phyloP scores from a whole-genome alignment of 163 green algal species.

The Trebouxiophyceae sp. region DNA sequence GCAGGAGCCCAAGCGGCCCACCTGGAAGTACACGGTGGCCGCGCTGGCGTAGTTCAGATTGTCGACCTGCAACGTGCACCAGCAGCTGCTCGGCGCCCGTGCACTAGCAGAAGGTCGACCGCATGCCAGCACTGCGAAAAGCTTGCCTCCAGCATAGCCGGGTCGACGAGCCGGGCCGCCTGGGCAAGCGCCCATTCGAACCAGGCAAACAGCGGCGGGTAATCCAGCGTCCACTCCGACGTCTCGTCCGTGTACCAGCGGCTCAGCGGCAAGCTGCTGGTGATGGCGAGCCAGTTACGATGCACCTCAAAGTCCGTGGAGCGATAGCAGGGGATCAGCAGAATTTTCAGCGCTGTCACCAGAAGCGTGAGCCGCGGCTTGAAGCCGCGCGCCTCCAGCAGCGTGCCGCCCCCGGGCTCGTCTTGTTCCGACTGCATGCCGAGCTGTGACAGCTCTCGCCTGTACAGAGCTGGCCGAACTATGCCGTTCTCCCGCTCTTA shows the following conservation, averaged over 20 bases:
- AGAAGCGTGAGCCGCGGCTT: not conserved
- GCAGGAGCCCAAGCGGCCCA: not conserved
- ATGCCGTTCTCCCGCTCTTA: too few relatives aligned
- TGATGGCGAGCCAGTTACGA: slow-evolving; percentile 95
- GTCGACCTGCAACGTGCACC: slow-evolving; percentile 10
- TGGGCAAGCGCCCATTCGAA: slow-evolving; percentile 78
- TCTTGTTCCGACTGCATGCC: too few relatives aligned
- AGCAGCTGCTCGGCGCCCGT: not conserved
- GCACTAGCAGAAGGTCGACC: not conserved
- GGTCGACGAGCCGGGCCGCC: slow-evolving; percentile 57
- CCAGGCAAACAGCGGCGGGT: slow-evolving; percentile 95
- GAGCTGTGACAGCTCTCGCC: too few relatives aligned
- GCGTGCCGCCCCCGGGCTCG: too few relatives aligned
- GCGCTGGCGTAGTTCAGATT: slow-evolving; percentile 53
- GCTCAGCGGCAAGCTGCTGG: slow-evolving; percentile 56
- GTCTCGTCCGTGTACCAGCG: slow-evolving; percentile 82
- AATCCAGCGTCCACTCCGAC: slow-evolving; percentile 95
- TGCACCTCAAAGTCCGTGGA: slow-evolving; percentile 99
- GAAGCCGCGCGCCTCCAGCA: not conserved
- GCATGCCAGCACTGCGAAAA: not conserved
- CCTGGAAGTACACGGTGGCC: slow-evolving; percentile 65
- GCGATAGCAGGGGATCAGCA: slow-evolving; percentile 83
- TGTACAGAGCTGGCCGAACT: too few relatives aligned
- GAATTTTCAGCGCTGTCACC: slow-evolving; percentile 61
- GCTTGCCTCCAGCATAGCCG: slow-evolving; percentile 59